Percentiles rank a stretch among this genome's conserved stretches.
These are phyloP conservation scores for Kurtzmaniella quercitrusa DNA, from an alignment of 1,139 yeast species.

Conservation along the genomic window DNA sequence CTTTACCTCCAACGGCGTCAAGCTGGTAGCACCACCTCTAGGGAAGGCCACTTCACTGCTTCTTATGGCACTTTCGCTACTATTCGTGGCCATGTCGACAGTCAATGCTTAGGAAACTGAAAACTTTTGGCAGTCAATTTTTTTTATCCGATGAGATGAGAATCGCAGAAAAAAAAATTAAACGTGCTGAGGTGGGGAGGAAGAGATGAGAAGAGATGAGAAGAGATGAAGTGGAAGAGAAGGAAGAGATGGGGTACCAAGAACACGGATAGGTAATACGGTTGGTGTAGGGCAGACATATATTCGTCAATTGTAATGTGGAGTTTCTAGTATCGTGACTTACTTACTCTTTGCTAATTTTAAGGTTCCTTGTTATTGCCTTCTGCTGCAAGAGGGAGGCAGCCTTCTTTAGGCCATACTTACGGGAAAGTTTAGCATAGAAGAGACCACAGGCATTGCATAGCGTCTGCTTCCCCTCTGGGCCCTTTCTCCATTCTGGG, in stretches of 20 bases:
- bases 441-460: constrained; percentile 48
- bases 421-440: constrained; percentile 28
- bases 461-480: constrained; percentile 38
- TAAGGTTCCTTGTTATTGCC: constrained; percentile 5
- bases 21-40: constrained; percentile 86
- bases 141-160: constrained; percentile 3
- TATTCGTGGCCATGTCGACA: constrained; percentile 1
- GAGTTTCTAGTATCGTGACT: no score
- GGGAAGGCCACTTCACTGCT: constrained; percentile 78
- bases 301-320: no score
- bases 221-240: no score
- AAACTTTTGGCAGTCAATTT: constrained; percentile 1
- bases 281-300: no score
- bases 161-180: background rate
- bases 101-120: background rate
- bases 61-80: constrained; percentile 18
- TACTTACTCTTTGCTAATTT: background rate
- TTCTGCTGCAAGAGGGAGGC: constrained; percentile 21
- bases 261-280: no score
- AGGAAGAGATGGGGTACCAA: no score
- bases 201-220: no score
- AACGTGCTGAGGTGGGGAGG: no score
- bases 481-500: constrained; percentile 48
- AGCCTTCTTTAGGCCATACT: constrained; percentile 24
- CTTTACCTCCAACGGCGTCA: constrained; percentile 86